Percentiles rank a stretch among this genome's conserved stretches.
Evolutionary conservation across 345 rosid genomes (phyloP).

Genomic region (Physaria fendleri): DNA sequence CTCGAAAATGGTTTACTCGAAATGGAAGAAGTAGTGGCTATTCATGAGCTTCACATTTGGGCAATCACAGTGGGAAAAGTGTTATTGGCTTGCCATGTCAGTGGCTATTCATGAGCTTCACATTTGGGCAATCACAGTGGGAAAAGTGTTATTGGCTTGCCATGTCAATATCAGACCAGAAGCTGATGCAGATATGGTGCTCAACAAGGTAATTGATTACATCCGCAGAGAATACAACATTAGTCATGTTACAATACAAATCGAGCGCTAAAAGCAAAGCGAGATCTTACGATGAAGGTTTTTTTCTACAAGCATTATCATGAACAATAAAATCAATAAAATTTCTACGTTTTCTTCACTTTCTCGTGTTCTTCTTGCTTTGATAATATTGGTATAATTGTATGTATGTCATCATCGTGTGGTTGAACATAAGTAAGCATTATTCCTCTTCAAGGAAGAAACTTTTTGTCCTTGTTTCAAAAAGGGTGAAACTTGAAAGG

Average conservation of each 20-base stretch:
- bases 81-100: conserved; percentile 55
- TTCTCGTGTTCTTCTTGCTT: not conserved
- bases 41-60: conserved; percentile 73
- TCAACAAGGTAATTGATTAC: conserved; percentile 38
- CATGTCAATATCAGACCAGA: conserved; percentile 51
- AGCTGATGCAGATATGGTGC: conserved; percentile 34
- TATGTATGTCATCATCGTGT: conserved; percentile 20
- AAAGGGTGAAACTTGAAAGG: conserved; percentile 19
- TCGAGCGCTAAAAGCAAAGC: conserved; percentile 31
- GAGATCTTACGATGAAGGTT: not conserved
- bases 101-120: conserved; percentile 65
- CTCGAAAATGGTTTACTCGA: conserved; percentile 39
- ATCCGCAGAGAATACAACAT: conserved; percentile 37
- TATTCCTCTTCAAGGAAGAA: conserved; percentile 25
- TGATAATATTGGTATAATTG: not conserved
- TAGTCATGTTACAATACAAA: conserved; percentile 51
- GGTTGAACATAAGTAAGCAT: conserved; percentile 16
- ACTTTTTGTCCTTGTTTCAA: conserved; percentile 19
- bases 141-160: conserved; percentile 48
- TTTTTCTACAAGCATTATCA: conserved; percentile 15
- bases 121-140: conserved; percentile 55
- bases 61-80: conserved; percentile 45
- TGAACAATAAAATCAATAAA: conserved; percentile 17
- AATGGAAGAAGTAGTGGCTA: conserved; percentile 38
- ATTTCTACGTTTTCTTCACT: not conserved